These are phyloP conservation scores for Penicillium oxalicum DNA, from an alignment of 2,329 filamentous ascomycete genomes.

Conservation along the genomic window DNA sequence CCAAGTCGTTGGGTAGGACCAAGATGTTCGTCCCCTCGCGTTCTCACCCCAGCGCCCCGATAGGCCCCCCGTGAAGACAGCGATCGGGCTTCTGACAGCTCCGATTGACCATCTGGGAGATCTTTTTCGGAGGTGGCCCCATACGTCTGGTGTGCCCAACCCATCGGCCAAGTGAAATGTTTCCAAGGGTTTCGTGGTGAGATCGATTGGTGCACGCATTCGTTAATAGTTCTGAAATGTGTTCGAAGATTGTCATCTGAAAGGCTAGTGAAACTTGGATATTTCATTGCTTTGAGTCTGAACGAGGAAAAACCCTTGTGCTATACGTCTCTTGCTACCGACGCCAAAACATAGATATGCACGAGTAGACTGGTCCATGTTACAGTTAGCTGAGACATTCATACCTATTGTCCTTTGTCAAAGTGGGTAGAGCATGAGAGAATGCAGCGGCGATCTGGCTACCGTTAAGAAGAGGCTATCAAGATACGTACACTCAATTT, in stretches of 20 bases:
- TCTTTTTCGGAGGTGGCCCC: conserved; percentile 44
- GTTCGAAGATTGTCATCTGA: neutral
- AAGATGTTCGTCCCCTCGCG: conserved; percentile 49
- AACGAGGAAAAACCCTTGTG: neutral
- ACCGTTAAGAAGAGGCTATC: neutral
- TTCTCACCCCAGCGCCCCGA: conserved; percentile 47
- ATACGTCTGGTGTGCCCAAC: conserved; percentile 23
- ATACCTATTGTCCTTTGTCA: neutral
- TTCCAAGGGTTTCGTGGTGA: no score
- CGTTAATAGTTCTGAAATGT: neutral
- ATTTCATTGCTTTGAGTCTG: neutral
- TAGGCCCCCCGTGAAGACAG: conserved; percentile 51
- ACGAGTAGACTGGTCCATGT: no score
- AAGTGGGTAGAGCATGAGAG: neutral
- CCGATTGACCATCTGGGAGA: conserved; percentile 54
- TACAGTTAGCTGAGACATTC: neutral
- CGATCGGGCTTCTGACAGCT: conserved; percentile 48
- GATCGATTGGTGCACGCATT: no score
- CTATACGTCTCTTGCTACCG: neutral
- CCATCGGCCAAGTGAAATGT: conserved; percentile 11
- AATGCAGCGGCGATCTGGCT: neutral
- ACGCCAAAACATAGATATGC: neutral
- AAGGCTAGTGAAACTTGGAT: conserved; percentile 1
- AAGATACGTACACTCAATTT: neutral
- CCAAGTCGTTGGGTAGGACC: conserved; percentile 44